Percentiles rank a stretch among this genome's conserved stretches.
These are phyloP conservation scores for Fusarium setosum DNA, from an alignment of 2,329 filamentous ascomycete genomes.

Conservation along the genomic window DNA sequence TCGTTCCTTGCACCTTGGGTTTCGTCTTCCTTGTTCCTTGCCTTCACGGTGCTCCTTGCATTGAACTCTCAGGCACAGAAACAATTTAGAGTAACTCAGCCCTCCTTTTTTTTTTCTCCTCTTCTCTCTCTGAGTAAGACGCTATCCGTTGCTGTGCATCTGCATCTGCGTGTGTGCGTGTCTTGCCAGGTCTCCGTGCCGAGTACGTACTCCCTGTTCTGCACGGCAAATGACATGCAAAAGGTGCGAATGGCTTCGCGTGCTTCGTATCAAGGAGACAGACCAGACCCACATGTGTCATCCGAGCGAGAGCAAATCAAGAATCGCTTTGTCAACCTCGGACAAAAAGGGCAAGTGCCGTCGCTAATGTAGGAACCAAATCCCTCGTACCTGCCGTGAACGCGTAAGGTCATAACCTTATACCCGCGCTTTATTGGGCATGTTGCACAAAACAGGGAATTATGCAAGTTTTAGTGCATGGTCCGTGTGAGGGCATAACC, in stretches of 20 bases:
- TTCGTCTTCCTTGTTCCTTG: conserved; percentile 14
- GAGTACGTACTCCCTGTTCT: too few species aligned
- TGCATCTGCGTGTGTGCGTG: neutral
- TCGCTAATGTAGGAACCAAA: conserved; percentile 36
- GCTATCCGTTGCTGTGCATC: neutral
- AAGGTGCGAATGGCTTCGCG: conserved; percentile 31
- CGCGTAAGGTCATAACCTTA: conserved; percentile 26
- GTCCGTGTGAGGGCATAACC: neutral
- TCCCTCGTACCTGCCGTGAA: conserved; percentile 15
- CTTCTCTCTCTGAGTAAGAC: neutral
- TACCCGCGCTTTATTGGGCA: neutral
- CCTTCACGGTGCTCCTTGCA: neutral
- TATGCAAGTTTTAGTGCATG: conserved; percentile 11
- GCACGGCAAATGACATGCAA: conserved; percentile 15
- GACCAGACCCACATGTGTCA: conserved; percentile 31
- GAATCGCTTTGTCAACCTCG: conserved; percentile 9
- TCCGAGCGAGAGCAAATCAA: conserved; percentile 13
- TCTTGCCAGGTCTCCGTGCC: conserved; percentile 4
- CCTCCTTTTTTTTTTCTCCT: conserved; percentile 7
- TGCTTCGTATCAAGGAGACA: conserved; percentile 35
- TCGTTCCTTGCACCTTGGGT: conserved; percentile 8
- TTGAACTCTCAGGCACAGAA: conserved; percentile 2
- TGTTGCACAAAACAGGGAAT: conserved; percentile 27
- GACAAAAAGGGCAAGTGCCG: conserved; percentile 26
- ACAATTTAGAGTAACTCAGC: neutral